Percentiles rank a stretch among this genome's conserved stretches.
Conservation (phyloP, 2,329 filamentous ascomycete genomes). For the Sclerotiophoma versabilis region DNA sequence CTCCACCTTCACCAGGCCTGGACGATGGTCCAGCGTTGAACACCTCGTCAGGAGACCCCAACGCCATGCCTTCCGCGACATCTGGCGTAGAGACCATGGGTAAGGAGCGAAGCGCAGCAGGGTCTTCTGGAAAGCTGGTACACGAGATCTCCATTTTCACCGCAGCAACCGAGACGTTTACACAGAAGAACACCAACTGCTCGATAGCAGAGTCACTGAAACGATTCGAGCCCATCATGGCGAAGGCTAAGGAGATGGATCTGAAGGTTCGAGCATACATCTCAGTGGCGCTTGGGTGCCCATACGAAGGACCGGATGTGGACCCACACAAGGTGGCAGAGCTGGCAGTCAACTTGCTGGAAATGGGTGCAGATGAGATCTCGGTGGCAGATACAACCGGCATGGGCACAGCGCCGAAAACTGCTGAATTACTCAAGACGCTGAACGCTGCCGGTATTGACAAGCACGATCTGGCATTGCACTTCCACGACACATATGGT, state of each 20-base stretch:
- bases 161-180: conserved; percentile 81
- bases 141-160: conserved; percentile 79
- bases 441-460: conserved; percentile 72
- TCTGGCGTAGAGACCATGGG: conserved; percentile 47
- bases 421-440: conserved; percentile 68
- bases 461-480: conserved; percentile 75
- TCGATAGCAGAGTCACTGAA: conserved; percentile 75
- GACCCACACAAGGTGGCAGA: conserved; percentile 67
- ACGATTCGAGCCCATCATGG: conserved; percentile 74
- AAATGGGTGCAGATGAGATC: conserved; percentile 91
- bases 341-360: conserved; percentile 70
- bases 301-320: conserved; percentile 72
- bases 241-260: conserved; percentile 68
- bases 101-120: conserved; percentile 11
- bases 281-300: conserved; percentile 75
- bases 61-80: conserved; percentile 49
- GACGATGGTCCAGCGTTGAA: conserved; percentile 51
- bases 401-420: conserved; percentile 81
- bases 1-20: conserved; percentile 46
- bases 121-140: conserved; percentile 23
- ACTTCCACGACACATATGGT: conserved; percentile 90
- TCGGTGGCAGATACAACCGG: conserved; percentile 90
- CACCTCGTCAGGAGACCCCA: conserved; percentile 53
- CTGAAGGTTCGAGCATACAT: conserved; percentile 80
- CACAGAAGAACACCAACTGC: conserved; percentile 83